Base-by-base conservation (phyloP, 306 rosid species). In the Fagus sylvatica region DNA sequence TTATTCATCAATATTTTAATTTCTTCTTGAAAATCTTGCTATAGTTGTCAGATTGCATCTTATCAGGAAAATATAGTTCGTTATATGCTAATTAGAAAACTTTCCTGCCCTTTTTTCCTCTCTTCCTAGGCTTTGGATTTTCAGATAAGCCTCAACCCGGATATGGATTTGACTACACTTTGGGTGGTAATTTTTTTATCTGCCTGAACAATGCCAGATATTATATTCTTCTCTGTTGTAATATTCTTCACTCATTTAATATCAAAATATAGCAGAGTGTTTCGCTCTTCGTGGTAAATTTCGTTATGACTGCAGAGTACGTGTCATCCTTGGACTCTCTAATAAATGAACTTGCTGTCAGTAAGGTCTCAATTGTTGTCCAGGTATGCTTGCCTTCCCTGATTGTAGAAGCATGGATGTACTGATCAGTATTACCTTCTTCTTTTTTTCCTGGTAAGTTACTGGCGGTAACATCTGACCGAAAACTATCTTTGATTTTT, bases 101-200 rank as follows among this genome's bases (percentile, higher is more conserved):
- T 28, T 76, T 72, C 82, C 70, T 81, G 11, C 28, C 48, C 32
- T 54, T 16, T 74, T 46, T 82, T 71, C 41, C 30, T 71, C 22
- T 83, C 34, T 75, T 75, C 28, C 85, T 39, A 93, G 98, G 98
- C 73, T 93, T 93, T 66, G 98, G 98, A 69, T 90, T 88, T 82
- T 93, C 98, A 61, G 98, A 93, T 82, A 91, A 93, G 83, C 97
- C 98, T 69, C 98, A 93, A 82, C 98, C 97, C 28, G 85, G 71
- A 84, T 93, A 93, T 87, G 98, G 98, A 2, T 91, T 93, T 88
- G 93, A 93, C 88, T 91, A 91, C 84, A 93, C 92, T 53, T 79
- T 86, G 37, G 88, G 87, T 80, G 98, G 98, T 93, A 88, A 91
- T 54, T 79, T 3, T 70, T 80, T 78, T 37, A 9, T 53, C 51